These are phyloP conservation scores for Pseudogymnoascus sp. DNA, from an alignment of 2,329 filamentous ascomycete genomes.

Conservation along the genomic window DNA sequence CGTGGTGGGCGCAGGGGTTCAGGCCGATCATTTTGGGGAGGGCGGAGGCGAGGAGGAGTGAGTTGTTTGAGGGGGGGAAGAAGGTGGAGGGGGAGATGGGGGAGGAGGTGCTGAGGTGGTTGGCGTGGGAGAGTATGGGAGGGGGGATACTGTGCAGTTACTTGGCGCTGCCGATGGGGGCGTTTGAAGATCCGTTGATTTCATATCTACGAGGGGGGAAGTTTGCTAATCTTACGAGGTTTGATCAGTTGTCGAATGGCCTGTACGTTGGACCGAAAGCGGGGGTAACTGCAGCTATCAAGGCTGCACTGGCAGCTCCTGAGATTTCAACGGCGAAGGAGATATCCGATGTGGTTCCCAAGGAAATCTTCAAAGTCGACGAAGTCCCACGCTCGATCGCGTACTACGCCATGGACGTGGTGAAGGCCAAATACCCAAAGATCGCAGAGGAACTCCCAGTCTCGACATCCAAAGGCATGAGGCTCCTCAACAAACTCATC, in stretches of 20 bases:
- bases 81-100: background rate
- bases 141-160: constrained; percentile 73
- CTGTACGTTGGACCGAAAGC: constrained; percentile 64
- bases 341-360: constrained; percentile 53
- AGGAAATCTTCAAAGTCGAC: constrained; percentile 58
- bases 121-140: constrained; percentile 89
- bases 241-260: constrained; percentile 61
- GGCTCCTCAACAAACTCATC: constrained; percentile 64
- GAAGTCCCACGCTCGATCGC: constrained; percentile 60
- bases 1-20: constrained; percentile 95
- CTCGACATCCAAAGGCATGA: constrained; percentile 52
- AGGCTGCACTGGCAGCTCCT: constrained; percentile 48
- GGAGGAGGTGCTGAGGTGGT: constrained; percentile 71
- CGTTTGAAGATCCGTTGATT: constrained; percentile 64
- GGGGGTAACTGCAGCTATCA: constrained; percentile 55
- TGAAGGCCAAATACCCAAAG: constrained; percentile 58
- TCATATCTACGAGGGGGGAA: constrained; percentile 66
- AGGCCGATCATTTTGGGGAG: constrained; percentile 71
- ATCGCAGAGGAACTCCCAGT: constrained; percentile 55
- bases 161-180: constrained; percentile 76
- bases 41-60: constrained; percentile 76
- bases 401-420: constrained; percentile 59
- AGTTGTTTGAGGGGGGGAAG: constrained; percentile 50
- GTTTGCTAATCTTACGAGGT: constrained; percentile 65
- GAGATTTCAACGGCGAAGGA: constrained; percentile 49